Base-by-base conservation (phyloP, 768 basidiomycete species). In the Tubosaeta sp. region DNA sequence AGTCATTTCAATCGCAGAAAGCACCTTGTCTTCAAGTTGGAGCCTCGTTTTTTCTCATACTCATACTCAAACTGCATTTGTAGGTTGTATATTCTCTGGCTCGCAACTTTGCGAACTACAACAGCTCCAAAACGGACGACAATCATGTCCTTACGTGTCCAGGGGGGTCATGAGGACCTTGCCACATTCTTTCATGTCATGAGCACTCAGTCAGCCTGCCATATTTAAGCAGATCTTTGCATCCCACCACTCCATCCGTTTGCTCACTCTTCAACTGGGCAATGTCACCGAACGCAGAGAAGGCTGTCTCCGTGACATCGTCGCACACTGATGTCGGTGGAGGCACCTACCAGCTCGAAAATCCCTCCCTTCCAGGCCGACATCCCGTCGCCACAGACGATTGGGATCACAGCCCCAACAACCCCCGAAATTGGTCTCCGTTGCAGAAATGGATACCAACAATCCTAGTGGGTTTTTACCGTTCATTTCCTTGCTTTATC, bases 381-480 rank as follows among this genome's bases (percentile, higher is more conserved):
- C 65, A 22, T 22, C 22, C 22, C 22, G 22, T 22, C 22, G 22
- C 22, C 22, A 22, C 22, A 22, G 22, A 22, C 1, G 75, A 80
- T n/a, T 88, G 86, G 86, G 74, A 76, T 35, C 65, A 73, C 55
- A 81, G 81, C 56, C 77, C 80, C 8, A 68, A 70, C 11, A 87
- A 89, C 63, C 79, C 87, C 0, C 72, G 85, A 17, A 88, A 88
- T 61, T 89, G 86, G 87, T 60, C 79, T 3, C 54, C 59, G 1
- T 48, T 66, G 22, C 79, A 69, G 60, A 88, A 88, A 64, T 88
- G 86, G 87, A 70, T 72, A 17, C 69, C 78, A 7, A 54, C 62
- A 5, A 53, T 63, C n/a, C 72, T 86, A n/a, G 87, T 87, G 47
- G 46, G 82, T 73, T 16, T 76, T 76, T 55, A 69, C 71, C 22